Base-by-base conservation (phyloP, 441 rosid genomes). In the Pelargonium myrrhifolium region DNA sequence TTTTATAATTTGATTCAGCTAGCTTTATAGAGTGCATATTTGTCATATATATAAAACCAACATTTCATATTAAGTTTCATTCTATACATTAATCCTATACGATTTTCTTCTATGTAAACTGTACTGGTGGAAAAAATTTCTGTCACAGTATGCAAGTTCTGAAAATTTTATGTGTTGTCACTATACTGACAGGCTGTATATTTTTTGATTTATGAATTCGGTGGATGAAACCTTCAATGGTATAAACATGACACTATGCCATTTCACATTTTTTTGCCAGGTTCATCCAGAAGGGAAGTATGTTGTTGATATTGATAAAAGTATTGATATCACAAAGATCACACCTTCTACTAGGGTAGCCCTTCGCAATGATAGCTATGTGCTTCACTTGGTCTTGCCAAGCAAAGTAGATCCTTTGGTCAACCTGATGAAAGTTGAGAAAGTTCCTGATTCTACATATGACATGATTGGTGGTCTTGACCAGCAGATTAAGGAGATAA, bases 231-330 rank as follows among this genome's bases (percentile, higher is more conserved):
- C n/a, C n/a, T n/a, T n/a, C n/a, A n/a, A n/a, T n/a, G n/a, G n/a
- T n/a, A n/a, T n/a, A n/a, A n/a, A n/a, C n/a, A n/a, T n/a, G n/a
- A n/a, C n/a, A n/a, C n/a, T n/a, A n/a, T n/a, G n/a, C n/a, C 6
- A n/a, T 3, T 35, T 21, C 47, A 26, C 62, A 9, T 60, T 9
- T 14, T 43, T 8, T 75, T 68, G 65, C 8, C 82, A 93, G 99
- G 99, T 93, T 76, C 99, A 93, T 74, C 99, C 97, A 6, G 97
- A 93, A 79, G 97, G 99, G 47, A 93, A 93, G 76, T 93, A 93
- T 82, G 99, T 93, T 58, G 99, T 93, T 66, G 97, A 91, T 78
- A 82, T 93, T 75, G 99, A 91, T 78, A 93, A 93, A 79, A 93
- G 72, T 65, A 93, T 93, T 24, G 97, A 91, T 75, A 89, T 93